A percentile compares a stretch with the other conserved stretches of the same genome.
These are phyloP conservation scores for Rhinocladiella similis DNA, from an alignment of 2,329 filamentous ascomycete genomes.

Conservation along the genomic window DNA sequence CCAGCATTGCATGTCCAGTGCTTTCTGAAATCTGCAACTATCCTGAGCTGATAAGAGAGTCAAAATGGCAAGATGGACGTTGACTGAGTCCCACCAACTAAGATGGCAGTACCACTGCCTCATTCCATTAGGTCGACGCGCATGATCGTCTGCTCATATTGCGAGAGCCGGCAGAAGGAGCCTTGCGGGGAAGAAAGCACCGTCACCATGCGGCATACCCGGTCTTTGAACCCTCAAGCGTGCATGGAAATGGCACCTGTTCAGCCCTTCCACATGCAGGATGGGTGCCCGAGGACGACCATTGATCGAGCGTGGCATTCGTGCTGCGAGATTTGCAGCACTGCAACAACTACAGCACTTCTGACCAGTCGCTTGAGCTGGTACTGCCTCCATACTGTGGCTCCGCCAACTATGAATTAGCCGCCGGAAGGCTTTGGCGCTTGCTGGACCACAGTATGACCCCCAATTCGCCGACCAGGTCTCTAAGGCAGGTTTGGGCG, in stretches of 20 bases:
- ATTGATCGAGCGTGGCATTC: neutral
- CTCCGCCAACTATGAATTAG: conserved; percentile 15
- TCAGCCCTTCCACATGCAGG: neutral
- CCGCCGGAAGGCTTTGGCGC: conserved; percentile 23
- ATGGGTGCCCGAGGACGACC: neutral
- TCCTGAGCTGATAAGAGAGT: neutral
- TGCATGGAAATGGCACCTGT: neutral
- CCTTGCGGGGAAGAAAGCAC: neutral
- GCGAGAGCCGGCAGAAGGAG: neutral
- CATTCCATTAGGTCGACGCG: too few species aligned
- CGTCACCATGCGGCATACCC: neutral
- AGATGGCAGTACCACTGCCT: neutral
- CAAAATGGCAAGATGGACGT: neutral
- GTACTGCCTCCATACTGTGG: conserved; percentile 9
- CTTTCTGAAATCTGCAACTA: neutral
- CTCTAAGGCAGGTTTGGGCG: conserved; percentile 14
- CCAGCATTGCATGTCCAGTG: too few species aligned
- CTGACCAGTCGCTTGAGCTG: neutral
- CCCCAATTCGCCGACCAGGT: conserved; percentile 11
- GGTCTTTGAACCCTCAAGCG: neutral
- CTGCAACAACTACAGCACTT: neutral
- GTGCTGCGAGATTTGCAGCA: neutral
- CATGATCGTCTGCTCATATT: neutral
- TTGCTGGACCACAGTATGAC: conserved; percentile 16
- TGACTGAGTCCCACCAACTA: neutral